Conservation (phyloP, 2,329 filamentous ascomycete species). For the Aspergillus puulaauensis region DNA sequence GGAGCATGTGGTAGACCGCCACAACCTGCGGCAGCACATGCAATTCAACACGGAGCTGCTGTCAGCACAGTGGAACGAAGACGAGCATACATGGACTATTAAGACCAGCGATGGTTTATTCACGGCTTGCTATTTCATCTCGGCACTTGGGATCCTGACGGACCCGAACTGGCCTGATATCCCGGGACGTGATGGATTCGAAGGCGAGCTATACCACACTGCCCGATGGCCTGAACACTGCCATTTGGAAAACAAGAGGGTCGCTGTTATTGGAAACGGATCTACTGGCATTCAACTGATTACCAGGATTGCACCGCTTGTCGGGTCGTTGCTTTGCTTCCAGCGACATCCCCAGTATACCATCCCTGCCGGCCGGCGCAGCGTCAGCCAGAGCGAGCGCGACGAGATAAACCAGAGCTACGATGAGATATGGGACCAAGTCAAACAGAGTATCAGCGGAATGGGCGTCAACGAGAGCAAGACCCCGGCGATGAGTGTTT, state of each 20-base stretch:
- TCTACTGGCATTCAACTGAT: constrained; percentile 30
- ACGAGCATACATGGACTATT: constrained; percentile 26
- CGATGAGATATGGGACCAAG: constrained; percentile 6
- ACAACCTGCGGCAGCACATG: constrained; percentile 38
- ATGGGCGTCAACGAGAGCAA: constrained; percentile 14
- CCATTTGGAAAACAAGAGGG: constrained; percentile 20
- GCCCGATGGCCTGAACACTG: constrained; percentile 12
- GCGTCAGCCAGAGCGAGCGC: constrained; percentile 26
- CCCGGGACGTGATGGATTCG: constrained; percentile 38
- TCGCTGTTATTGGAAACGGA: constrained; percentile 47
- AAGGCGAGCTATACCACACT: constrained; percentile 42
- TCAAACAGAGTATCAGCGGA: not conserved
- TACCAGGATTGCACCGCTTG: constrained; percentile 25
- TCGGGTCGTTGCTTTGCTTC: constrained; percentile 31
- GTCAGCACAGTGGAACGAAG: constrained; percentile 35
- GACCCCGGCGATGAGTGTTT: not conserved
- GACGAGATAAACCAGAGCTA: constrained; percentile 13
- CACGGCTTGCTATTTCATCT: constrained; percentile 34
- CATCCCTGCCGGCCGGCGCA: constrained; percentile 32
- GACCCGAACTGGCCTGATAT: constrained; percentile 39
- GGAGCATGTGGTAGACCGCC: constrained; percentile 30
- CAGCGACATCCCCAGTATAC: constrained; percentile 39
- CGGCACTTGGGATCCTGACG: constrained; percentile 39
- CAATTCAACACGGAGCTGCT: constrained; percentile 42
- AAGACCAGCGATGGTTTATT: constrained; percentile 12